Base-by-base conservation (phyloP, 108 stramenopile species). In the Nitzschia putrida region DNA sequence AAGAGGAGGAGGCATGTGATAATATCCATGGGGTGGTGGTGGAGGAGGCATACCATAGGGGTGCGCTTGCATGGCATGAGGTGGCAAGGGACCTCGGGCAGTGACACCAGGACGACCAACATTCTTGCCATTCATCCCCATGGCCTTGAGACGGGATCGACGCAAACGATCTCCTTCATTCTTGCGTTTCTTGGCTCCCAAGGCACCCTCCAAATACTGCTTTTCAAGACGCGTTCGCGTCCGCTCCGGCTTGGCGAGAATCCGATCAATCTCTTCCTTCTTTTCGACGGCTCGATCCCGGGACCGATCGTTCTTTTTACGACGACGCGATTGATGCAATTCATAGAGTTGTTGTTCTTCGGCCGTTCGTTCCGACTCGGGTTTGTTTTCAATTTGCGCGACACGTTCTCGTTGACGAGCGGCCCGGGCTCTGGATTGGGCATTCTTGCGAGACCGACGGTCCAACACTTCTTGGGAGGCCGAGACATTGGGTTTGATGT, bases 111-210 rank as follows among this genome's bases (percentile, higher is more conserved):
- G 73, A 38, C 50, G 60, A 14, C 34, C 50, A 8, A 18, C 50
- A 8, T 52, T 39, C 26, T 51, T 71, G 5, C 24, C 29, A 20
- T 22, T 13, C 67, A 80, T 53, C 1, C 83, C 83, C 73, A 81
- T 53, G 39, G 50, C 51, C 53, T 85, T 85, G 54, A 80, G 56
- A 44, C 74, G 51, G 13, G 57, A 68, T 55, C 85, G 81, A 24
- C 85, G 66, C 71, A 82, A 58, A 29, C 85, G 76, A 69, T 76
- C 75, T 21, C 82, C 84, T 71, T 86, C 84, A 63, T 86, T 89
- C 74, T 89, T 89, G 22, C 85, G 69, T 20, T 67, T 72, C 61
- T 78, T 86, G 45, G 75, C 66, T 14, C 51, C 66, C 61, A 85
- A 44, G 7, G 68, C 54, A 8, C 59, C 53, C 8, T 77, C 69